phyloP scores from a whole-genome alignment of 2,329 filamentous ascomycete species.

The Dothidotthia symphoricarpi region DNA sequence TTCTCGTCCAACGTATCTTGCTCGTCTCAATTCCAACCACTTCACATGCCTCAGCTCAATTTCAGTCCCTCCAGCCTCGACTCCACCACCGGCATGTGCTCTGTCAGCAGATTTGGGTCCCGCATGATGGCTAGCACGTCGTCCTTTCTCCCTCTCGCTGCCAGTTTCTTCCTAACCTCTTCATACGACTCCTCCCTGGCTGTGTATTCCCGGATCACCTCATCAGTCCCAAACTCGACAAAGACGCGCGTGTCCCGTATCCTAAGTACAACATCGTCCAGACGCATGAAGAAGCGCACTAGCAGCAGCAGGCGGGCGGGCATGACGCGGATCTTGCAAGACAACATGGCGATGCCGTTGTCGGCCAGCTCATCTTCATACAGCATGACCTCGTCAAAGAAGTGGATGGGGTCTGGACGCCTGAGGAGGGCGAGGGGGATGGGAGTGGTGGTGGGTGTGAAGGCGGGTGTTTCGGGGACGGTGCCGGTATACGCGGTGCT shows the following conservation, averaged over 20 bases:
- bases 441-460: constrained; percentile 49
- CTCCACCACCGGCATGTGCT: constrained; percentile 64
- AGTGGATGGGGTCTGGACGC: constrained; percentile 87
- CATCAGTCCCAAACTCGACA: constrained; percentile 76
- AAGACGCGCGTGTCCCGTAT: constrained; percentile 89
- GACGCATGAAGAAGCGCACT: constrained; percentile 82
- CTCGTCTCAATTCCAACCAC: too few species aligned
- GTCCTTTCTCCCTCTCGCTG: constrained; percentile 57
- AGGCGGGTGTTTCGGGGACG: constrained; percentile 42
- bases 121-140: constrained; percentile 74
- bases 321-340: constrained; percentile 91
- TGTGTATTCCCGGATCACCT: constrained; percentile 85
- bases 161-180: constrained; percentile 62
- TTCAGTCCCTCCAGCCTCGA: constrained; percentile 60
- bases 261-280: constrained; percentile 85
- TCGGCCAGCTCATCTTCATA: constrained; percentile 98
- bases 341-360: constrained; percentile 89
- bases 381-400: constrained; percentile 93
- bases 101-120: constrained; percentile 69
- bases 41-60: too few species aligned
- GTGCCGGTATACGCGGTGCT: constrained; percentile 83
- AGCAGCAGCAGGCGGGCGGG: constrained; percentile 82
- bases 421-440: constrained; percentile 87
- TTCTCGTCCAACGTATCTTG: too few species aligned
- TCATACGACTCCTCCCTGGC: constrained; percentile 81